Percentiles rank a stretch among this genome's conserved stretches.
These are phyloP conservation scores for Xylariaceae sp. DNA, from an alignment of 2,329 filamentous ascomycete species.

Conservation along the genomic window DNA sequence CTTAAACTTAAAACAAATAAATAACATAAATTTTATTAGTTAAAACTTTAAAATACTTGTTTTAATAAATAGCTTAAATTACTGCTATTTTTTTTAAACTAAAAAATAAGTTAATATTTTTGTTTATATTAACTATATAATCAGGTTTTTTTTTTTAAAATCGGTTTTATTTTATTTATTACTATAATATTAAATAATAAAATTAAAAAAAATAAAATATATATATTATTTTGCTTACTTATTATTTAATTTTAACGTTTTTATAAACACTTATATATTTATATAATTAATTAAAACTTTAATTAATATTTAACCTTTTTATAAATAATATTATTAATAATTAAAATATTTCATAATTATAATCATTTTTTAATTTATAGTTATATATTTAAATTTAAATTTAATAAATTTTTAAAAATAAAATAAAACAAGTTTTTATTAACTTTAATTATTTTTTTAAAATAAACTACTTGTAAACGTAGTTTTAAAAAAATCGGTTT, in stretches of 20 bases:
- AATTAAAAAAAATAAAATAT: background rate
- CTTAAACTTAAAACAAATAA: background rate
- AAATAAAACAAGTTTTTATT: constrained; percentile 2
- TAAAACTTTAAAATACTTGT: background rate
- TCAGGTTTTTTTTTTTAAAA: background rate
- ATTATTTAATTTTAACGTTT: background rate
- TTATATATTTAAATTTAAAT: background rate
- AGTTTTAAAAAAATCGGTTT: background rate
- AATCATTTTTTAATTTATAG: background rate
- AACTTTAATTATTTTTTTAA: background rate
- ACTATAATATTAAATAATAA: background rate
- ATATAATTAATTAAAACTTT: background rate
- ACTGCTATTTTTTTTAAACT: background rate
- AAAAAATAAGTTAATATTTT: background rate
- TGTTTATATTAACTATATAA: background rate
- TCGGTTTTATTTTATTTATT: background rate
- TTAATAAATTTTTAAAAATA: constrained; percentile 1
- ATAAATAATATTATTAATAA: background rate
- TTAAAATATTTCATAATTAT: background rate
- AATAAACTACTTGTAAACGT: background rate
- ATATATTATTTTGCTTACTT: background rate
- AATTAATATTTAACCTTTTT: background rate
- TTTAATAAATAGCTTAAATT: background rate
- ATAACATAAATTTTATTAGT: background rate
- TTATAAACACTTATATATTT: background rate